Base-by-base conservation (phyloP, 2,329 filamentous ascomycete species). In the Pleoardoris graminearum region DNA sequence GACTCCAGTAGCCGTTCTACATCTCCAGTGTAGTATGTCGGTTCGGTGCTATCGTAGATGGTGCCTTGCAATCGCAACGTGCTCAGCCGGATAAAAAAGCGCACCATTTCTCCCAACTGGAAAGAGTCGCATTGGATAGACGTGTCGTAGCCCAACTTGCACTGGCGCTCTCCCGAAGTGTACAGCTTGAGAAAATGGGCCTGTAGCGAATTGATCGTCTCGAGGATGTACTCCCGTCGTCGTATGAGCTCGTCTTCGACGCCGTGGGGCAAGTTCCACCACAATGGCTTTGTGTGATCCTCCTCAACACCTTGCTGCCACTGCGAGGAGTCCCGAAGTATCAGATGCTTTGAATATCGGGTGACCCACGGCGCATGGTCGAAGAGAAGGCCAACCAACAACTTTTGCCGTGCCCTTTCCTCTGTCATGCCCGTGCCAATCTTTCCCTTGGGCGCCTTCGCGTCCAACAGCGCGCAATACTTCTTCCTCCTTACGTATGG, bases 91-190 rank as follows among this genome's bases (percentile, higher is more conserved):
- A 78, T 75, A 30, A 91, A 81, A 71, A 91, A 91, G 59, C 85
- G 85, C 57, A 90, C 74, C 79, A 89, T 89, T 72, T 91, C 87
- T 19, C 88, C 89, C 1, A 92, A 81, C 71, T 92, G 89, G 65
- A 88, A 92, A 1, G 85, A 86, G 73, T 92, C 89, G 69, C 89
- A 91, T 36, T 87, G 84, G 1, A 81, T 73, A 55, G 85, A 88
- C 2, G 84, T 85, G 64, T 90, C 87, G 70, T 91, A 91, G 47
- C 88, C 88, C 0, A 90, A 79, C 62, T 84, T 85, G 71, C 89
- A 91, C 67, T 91, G 88, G 22, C 78, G 71, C 23, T 79, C 79
- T n/a, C 85, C 83, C 8, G 87, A 88, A 1, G 83, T 83, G 69
- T 91, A 91, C 0, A 88, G 75, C 6, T 70, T 67, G 2, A 91